Evolutionary conservation across 371 early-diverging fungal genomes (phyloP), one percentile per base, ranked within the genome.

Genomic region (Choanephora cucurbitarum): DNA sequence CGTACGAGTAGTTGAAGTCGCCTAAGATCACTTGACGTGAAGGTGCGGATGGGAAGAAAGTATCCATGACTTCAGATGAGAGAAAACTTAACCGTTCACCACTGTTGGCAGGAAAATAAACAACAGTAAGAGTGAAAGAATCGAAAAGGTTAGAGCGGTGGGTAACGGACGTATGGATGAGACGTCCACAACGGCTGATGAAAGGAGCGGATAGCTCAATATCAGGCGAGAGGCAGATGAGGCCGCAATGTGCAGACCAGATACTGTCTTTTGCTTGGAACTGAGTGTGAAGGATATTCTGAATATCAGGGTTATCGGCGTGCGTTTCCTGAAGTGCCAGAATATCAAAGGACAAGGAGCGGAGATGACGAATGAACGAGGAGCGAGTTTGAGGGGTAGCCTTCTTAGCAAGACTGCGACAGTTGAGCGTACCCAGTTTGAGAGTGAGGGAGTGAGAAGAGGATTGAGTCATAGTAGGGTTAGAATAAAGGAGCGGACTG

Each of bases 281-380:
- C 44, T 53, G 54, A 6, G 32, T 17, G 22, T 53, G 32, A 17
- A 53, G 33, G 34, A 32, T 17, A 15, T 28, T 13, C 17, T 53
- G 33, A 11, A 53, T 1, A 19, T 28, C 34, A 4, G 19, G 18
- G 5, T 32, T 44, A 19, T 3, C 7, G 32, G 54, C 45, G 21
- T 53, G 54, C 7, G 54, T 33, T 44, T 53, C 54, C 33, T 53
- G 45, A 8, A 45, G 9, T n/a, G 34, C 31, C 8, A 53, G 18
- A 13, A 53, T 15, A 13, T 53, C 44, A 18, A 53, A 33, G 5
- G 21, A 22, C 3, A 13, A 5, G 32, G 54, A 44, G 3, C 54
- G 44, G 13, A 53, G 34, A 23, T 53, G 32, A 13, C 45, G 43
- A 10, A 53, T 53, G 15, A 53, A 44, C 7, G 28, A 28, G 17